Evolutionary conservation across 768 basidiomycete genomes (phyloP), one percentile per base, ranked within the genome.

Genomic region (Termitomyces sp.): DNA sequence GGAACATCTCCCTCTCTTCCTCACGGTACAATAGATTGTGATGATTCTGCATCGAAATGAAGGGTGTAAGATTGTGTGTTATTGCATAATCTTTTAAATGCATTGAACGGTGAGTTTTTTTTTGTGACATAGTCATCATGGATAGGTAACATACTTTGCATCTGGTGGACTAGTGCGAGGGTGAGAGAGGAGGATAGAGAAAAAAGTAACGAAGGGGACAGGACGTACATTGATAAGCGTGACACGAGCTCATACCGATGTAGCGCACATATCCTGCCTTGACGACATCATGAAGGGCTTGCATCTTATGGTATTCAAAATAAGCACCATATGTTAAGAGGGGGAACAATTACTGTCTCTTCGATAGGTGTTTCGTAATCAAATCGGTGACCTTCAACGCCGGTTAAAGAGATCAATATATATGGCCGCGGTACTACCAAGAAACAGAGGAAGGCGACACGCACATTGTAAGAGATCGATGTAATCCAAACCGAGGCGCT

Each of bases 401-500:
- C n/a, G 15, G 9, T 29, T 3, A 18, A 53, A 6, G 42, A 20
- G 1, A 32, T 25, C 10, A 12, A 23, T 22, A 20, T 11, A 22
- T 45, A 6, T 5, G 1, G n/a, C n/a, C 23, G 12, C 22, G 3
- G 7, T 5, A 32, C 10, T 9, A 15, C 3, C 12, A 54, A 33
- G n/a, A 49, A 33, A 36, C 2, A 18, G 11, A 31, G 5, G 2
- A 15, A 36, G 15, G 5, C 20, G 74, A n/a, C 56, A 31, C 39
- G 5, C 59, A 76, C 86, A 87, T 72, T 90, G 88, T 11, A 89
- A 69, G 1, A 91, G 68, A 62, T 91, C 91, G 61, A 91, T 76
- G 59, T 90, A 89, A 49, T 91, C 89, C 29, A 88, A 66, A 44
- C 90, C 85, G 2, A 92, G 74, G 13, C 88, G 77, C 64, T 87